Conservation (phyloP, 106 monocot genomes). For the Triglochin maritima region DNA sequence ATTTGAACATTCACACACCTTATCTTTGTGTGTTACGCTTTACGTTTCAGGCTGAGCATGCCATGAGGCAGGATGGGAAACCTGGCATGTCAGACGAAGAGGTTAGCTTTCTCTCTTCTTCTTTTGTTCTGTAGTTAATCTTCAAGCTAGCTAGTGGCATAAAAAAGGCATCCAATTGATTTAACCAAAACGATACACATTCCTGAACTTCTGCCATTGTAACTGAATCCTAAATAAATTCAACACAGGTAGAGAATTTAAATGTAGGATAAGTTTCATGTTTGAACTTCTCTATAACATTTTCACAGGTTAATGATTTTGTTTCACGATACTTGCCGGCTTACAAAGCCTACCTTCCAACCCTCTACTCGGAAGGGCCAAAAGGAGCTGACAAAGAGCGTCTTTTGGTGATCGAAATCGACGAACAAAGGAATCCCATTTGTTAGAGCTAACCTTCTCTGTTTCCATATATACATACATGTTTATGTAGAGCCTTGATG, state of each 20-base stretch:
- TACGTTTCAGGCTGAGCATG: constrained; percentile 74
- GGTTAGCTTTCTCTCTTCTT: constrained; percentile 19
- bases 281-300: background rate
- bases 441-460: constrained; percentile 3
- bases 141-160: background rate
- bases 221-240: too few relatives aligned
- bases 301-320: constrained; percentile 69
- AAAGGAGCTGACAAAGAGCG: constrained; percentile 31
- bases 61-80: constrained; percentile 93
- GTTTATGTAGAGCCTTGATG: constrained; percentile 13
- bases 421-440: constrained; percentile 75
- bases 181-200: background rate
- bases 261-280: too few relatives aligned
- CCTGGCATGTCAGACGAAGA: constrained; percentile 96
- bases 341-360: constrained; percentile 84
- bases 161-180: background rate
- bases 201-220: background rate
- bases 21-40: background rate
- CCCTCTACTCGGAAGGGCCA: constrained; percentile 75
- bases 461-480: constrained; percentile 19
- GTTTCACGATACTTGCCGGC: constrained; percentile 94
- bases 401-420: constrained; percentile 64
- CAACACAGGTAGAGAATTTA: too few relatives aligned
- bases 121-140: background rate
- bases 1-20: background rate